Conservation (phyloP, 345 rosid species). For the Physaria fendleri region DNA sequence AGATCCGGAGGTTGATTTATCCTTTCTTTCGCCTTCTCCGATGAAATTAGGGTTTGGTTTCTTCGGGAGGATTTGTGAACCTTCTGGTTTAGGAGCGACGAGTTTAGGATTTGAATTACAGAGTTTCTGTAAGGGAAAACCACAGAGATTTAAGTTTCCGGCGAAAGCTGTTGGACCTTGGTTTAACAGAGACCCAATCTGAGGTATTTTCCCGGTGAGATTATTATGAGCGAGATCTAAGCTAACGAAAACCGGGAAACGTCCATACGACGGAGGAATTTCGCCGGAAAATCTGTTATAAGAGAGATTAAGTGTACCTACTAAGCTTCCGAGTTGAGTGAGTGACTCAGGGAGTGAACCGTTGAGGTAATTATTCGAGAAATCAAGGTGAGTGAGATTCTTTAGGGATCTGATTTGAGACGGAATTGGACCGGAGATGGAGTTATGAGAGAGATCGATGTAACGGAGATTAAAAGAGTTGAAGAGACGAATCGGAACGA, state of each 20-base stretch:
- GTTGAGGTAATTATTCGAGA: conserved; percentile 61
- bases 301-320: conserved; percentile 74
- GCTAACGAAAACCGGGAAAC: conserved; percentile 65
- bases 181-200: conserved; percentile 70
- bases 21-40: conserved; percentile 9
- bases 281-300: conserved; percentile 61
- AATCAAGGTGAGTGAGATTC: conserved; percentile 54
- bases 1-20: conserved; percentile 33
- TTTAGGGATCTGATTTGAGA: conserved; percentile 38
- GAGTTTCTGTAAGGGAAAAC: conserved; percentile 62
- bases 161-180: conserved; percentile 97
- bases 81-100: conserved; percentile 38
- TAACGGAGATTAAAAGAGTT: conserved; percentile 42
- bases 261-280: conserved; percentile 66
- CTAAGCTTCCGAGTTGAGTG: conserved; percentile 44
- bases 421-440: conserved; percentile 61
- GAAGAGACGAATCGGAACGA: conserved; percentile 56
- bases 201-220: conserved; percentile 80
- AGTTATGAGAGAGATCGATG: conserved; percentile 71
- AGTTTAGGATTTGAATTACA: conserved; percentile 50
- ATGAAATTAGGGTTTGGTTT: conserved; percentile 19
- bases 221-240: conserved; percentile 79
- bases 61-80: conserved; percentile 39
- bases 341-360: conserved; percentile 73
- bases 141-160: conserved; percentile 76